A percentile compares a stretch with the other conserved stretches of the same genome.
Evolutionary conservation across 306 rosid genomes (phyloP).

Genomic region (Medicago arabica): DNA sequence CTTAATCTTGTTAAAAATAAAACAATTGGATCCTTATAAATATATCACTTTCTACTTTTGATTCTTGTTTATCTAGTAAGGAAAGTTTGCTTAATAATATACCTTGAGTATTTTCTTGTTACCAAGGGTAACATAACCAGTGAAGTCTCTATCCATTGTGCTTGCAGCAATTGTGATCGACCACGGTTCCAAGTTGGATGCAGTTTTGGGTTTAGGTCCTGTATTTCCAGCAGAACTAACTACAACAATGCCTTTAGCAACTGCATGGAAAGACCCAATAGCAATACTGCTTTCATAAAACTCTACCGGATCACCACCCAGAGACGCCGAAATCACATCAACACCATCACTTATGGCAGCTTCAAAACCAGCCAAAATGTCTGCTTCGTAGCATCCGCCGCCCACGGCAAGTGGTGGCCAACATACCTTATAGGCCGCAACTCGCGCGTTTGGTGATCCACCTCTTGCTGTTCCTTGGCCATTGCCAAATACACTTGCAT

Average conservation of each 20-base stretch:
- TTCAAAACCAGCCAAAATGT: conserved; percentile 74
- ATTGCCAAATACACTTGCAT: conserved; percentile 55
- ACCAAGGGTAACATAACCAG: conserved; percentile 56
- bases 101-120: conserved; percentile 51
- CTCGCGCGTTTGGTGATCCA: conserved; percentile 83
- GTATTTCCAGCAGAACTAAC: conserved; percentile 65
- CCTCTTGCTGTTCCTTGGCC: conserved; percentile 86
- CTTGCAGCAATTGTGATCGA: conserved; percentile 77
- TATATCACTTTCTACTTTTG: too few relatives aligned
- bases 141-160: conserved; percentile 58
- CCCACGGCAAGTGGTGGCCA: conserved; percentile 42
- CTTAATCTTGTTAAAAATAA: too few relatives aligned
- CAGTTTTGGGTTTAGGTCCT: conserved; percentile 48
- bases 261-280: conserved; percentile 76
- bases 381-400: conserved; percentile 62
- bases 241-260: conserved; percentile 51
- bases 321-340: conserved; percentile 64
- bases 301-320: conserved; percentile 42
- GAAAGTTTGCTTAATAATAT: neutral
- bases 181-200: conserved; percentile 63
- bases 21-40: too few relatives aligned
- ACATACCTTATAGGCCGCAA: conserved; percentile 84
- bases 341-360: conserved; percentile 82
- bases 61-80: too few relatives aligned
- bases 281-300: conserved; percentile 35